phyloP scores from a whole-genome alignment of 352 stramenopile genomes.

The Pythium oligandrum region DNA sequence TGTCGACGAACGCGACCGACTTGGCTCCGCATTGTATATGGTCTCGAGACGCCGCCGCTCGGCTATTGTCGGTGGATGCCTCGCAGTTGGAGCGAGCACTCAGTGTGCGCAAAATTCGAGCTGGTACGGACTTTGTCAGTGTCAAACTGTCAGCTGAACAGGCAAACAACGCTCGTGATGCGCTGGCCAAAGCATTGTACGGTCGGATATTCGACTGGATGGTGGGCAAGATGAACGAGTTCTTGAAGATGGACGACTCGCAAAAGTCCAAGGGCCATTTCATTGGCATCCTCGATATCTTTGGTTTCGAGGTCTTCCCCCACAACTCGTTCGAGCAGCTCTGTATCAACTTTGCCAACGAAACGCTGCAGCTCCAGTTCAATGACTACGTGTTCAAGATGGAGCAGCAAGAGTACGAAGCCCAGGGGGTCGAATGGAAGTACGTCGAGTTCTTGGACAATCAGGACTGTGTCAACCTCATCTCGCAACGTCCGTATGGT shows the following conservation, averaged over 20 bases:
- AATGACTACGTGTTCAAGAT: slow-evolving; percentile 89
- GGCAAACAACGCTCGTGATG: slow-evolving; percentile 79
- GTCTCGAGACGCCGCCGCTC: slow-evolving; percentile 65
- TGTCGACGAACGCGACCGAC: slow-evolving; percentile 29
- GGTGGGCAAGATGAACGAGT: slow-evolving; percentile 83
- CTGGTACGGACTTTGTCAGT: slow-evolving; percentile 79
- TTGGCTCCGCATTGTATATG: slow-evolving; percentile 56
- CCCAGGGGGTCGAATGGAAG: slow-evolving; percentile 80
- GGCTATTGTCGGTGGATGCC: slow-evolving; percentile 66
- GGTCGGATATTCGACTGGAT: slow-evolving; percentile 90
- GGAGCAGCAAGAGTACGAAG: slow-evolving; percentile 80
- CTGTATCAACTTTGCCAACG: slow-evolving; percentile 89
- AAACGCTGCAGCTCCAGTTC: slow-evolving; percentile 86
- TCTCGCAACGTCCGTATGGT: slow-evolving; percentile 81
- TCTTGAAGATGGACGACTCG: slow-evolving; percentile 74
- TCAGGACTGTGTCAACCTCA: slow-evolving; percentile 87
- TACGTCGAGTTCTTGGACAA: slow-evolving; percentile 87
- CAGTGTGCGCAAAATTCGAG: slow-evolving; percentile 75
- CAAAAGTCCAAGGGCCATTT: slow-evolving; percentile 67
- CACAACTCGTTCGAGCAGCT: slow-evolving; percentile 90
- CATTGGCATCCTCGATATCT: slow-evolving; percentile 91
- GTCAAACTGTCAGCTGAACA: slow-evolving; percentile 80
- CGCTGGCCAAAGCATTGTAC: slow-evolving; percentile 83
- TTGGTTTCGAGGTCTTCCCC: slow-evolving; percentile 90
- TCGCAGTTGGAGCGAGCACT: slow-evolving; percentile 68